Percentiles rank a stretch among this genome's conserved stretches.
These are phyloP conservation scores for Suillus alpinus DNA, from an alignment of 768 basidiomycete genomes.

Conservation along the genomic window DNA sequence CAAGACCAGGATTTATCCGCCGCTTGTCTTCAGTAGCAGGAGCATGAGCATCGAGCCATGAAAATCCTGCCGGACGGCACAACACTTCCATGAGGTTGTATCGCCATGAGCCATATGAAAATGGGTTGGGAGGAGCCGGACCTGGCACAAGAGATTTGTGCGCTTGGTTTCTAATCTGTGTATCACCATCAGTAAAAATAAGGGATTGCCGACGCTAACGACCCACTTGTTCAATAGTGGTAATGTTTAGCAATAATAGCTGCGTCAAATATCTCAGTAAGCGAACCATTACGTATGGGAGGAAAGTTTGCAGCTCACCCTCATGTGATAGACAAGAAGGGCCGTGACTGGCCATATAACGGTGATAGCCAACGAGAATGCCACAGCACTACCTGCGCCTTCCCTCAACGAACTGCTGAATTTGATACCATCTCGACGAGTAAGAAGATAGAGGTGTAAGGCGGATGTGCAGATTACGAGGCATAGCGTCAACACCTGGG, in stretches of 20 bases:
- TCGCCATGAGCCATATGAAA: slow-evolving; percentile 75
- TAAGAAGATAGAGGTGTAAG: slow-evolving; percentile 72
- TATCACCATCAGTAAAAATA: slow-evolving; percentile 8
- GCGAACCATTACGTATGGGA: background rate
- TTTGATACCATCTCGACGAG: slow-evolving; percentile 46
- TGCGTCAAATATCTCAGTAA: slow-evolving; percentile 25
- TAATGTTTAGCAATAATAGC: slow-evolving; percentile 83
- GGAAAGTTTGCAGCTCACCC: slow-evolving; percentile 49
- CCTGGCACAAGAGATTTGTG: slow-evolving; percentile 67
- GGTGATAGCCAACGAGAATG: slow-evolving; percentile 65
- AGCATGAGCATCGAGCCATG: slow-evolving; percentile 69
- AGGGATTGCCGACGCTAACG: slow-evolving; percentile 12
- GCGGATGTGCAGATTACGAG: slow-evolving; percentile 83
- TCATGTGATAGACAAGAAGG: slow-evolving; percentile 78
- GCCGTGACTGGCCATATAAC: slow-evolving; percentile 84
- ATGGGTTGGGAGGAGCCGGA: slow-evolving; percentile 77
- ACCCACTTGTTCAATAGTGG: slow-evolving; percentile 93
- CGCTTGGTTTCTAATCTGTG: slow-evolving; percentile 81
- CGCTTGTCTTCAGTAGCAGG: slow-evolving; percentile 71
- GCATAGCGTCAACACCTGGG: slow-evolving; percentile 67
- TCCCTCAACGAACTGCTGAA: slow-evolving; percentile 43
- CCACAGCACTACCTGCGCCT: slow-evolving; percentile 78
- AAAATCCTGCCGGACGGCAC: slow-evolving; percentile 76
- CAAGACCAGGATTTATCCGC: slow-evolving; percentile 67
- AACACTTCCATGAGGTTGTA: slow-evolving; percentile 73